A percentile compares a stretch with the other conserved stretches of the same genome.
Evolutionary conservation across 202 grass and related monocot species (phyloP).

Genomic region (Schoenoplectus tabernaemontani): DNA sequence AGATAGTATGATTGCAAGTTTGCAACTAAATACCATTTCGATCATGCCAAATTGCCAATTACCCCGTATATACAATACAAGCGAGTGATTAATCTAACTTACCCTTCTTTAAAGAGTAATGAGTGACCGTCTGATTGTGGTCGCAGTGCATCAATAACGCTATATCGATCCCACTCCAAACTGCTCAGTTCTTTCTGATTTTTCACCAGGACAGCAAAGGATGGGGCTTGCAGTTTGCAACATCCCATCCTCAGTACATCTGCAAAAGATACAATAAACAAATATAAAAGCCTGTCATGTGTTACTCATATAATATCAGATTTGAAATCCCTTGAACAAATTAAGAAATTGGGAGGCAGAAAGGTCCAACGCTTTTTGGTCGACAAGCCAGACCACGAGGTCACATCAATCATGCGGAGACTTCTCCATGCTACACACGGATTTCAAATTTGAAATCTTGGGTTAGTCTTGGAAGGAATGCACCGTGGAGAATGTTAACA

Average conservation of each 20-base stretch:
- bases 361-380: slow-evolving; percentile 2
- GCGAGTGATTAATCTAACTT: too few species aligned
- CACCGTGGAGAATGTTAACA: too few species aligned
- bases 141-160: background rate
- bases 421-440: slow-evolving; percentile 11
- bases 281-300: background rate
- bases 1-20: background rate
- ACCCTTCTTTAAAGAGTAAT: background rate
- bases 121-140: background rate
- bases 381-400: slow-evolving; percentile 11
- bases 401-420: slow-evolving; percentile 21
- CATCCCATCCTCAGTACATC: background rate
- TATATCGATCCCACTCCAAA: background rate
- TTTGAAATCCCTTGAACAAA: background rate
- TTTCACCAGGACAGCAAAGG: background rate
- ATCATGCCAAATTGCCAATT: background rate
- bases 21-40: background rate
- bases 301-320: background rate
- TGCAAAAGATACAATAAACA: background rate
- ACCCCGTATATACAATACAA: too few species aligned
- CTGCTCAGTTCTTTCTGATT: background rate
- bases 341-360: background rate
- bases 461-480: background rate
- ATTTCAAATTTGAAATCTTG: slow-evolving; percentile 24
- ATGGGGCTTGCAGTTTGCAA: background rate